These are phyloP conservation scores for Phanerochaete carnosa DNA, from an alignment of 768 basidiomycete genomes.

Conservation along the genomic window DNA sequence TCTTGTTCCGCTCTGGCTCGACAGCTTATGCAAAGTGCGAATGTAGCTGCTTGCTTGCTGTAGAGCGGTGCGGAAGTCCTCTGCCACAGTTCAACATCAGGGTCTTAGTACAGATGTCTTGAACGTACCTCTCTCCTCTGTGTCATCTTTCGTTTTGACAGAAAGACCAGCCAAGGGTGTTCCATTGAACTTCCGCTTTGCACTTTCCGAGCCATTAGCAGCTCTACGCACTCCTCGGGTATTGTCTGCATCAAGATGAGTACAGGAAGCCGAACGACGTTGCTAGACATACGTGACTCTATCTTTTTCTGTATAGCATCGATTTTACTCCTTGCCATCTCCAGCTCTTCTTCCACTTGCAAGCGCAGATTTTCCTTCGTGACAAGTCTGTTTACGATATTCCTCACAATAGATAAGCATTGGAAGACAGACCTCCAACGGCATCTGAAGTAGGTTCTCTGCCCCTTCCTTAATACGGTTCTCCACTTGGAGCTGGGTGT, in stretches of 20 bases:
- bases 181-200: conserved; percentile 18
- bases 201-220: conserved; percentile 10
- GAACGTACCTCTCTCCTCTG: conserved; percentile 20
- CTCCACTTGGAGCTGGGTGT: conserved; percentile 68
- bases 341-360: conserved; percentile 76
- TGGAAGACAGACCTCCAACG: conserved; percentile 41
- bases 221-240: conserved; percentile 13
- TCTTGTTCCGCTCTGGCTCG: not conserved
- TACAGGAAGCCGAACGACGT: not conserved
- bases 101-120: not conserved
- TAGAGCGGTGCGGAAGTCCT: conserved; percentile 73
- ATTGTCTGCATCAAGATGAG: conserved; percentile 12
- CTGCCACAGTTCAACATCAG: conserved; percentile 27
- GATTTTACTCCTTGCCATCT: conserved; percentile 73
- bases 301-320: conserved; percentile 56
- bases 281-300: conserved; percentile 41
- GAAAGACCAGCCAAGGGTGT: conserved; percentile 4
- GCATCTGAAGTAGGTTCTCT: conserved; percentile 79
- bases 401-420: not conserved
- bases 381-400: not conserved
- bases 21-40: conserved; percentile 48
- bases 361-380: conserved; percentile 58
- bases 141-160: conserved; percentile 18
- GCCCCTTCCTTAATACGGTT: conserved; percentile 88
- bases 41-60: conserved; percentile 60